phyloP scores from a whole-genome alignment of 2,329 filamentous ascomycete species.

The Fusarium burgessii region DNA sequence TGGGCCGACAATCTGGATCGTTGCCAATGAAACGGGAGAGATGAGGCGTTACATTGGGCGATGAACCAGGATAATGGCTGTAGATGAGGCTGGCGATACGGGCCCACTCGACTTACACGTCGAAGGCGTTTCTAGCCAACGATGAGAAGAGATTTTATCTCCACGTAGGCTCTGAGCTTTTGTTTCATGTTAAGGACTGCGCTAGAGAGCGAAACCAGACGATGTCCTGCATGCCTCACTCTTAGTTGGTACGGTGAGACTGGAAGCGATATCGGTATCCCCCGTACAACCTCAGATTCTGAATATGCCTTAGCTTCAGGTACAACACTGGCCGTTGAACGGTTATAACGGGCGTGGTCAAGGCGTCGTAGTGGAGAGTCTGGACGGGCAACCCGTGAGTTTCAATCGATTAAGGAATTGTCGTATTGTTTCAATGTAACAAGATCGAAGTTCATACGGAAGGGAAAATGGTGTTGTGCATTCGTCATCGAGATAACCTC shows the following conservation, averaged over 20 bases:
- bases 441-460: constrained; percentile 26
- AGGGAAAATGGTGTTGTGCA: neutral
- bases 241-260: constrained; percentile 16
- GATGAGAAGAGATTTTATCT: constrained; percentile 3
- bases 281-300: constrained; percentile 10
- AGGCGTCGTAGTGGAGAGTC: constrained; percentile 13
- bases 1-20: constrained; percentile 30
- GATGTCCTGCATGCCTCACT: constrained; percentile 30
- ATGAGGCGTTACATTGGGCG: constrained; percentile 20
- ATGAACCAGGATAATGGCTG: constrained; percentile 45
- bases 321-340: constrained; percentile 18
- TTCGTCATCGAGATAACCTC: constrained; percentile 17
- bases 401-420: constrained; percentile 12
- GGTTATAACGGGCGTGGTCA: constrained; percentile 22
- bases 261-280: constrained; percentile 8
- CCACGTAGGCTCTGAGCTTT: constrained; percentile 12
- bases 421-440: constrained; percentile 15
- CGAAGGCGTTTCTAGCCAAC: neutral
- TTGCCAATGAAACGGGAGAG: constrained; percentile 35
- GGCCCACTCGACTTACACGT: constrained; percentile 34
- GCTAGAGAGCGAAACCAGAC: constrained; percentile 16
- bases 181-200: constrained; percentile 31
- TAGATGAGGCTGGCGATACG: constrained; percentile 42
- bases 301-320: constrained; percentile 3
- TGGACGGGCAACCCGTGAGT: constrained; percentile 3